These are phyloP conservation scores for Tolypocladium album DNA, from an alignment of 2,329 filamentous ascomycete species.

Conservation along the genomic window DNA sequence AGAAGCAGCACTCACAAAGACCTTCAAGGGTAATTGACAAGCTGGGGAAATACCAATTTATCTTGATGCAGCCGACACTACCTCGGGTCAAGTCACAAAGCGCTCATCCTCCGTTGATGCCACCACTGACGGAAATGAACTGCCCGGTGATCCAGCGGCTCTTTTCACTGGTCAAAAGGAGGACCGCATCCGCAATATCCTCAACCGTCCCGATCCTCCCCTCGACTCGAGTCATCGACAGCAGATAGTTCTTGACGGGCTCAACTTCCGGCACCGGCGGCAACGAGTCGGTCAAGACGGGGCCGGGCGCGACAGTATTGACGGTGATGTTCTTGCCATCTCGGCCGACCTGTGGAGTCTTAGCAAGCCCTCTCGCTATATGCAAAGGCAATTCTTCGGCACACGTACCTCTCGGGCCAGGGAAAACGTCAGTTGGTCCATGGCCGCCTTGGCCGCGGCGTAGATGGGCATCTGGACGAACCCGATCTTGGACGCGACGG, in stretches of 20 bases:
- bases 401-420: neutral
- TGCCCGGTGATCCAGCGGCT: constrained; percentile 10
- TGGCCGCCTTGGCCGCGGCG: neutral
- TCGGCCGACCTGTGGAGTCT: neutral
- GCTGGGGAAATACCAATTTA: neutral
- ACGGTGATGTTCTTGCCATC: neutral
- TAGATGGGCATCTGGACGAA: neutral
- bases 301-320: neutral
- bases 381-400: neutral
- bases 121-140: constrained; percentile 9
- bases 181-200: neutral
- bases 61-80: neutral
- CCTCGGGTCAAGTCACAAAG: neutral
- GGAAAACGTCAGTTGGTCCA: neutral
- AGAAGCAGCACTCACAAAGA: neutral
- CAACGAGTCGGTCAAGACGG: neutral
- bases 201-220: neutral
- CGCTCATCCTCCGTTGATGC: neutral
- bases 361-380: neutral
- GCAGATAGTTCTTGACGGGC: neutral
- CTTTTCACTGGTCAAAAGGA: constrained; percentile 8
- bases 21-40: neutral
- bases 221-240: neutral
- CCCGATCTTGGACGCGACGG: neutral
- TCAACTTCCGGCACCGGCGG: neutral